Conservation (phyloP, 306 rosid species). For the Macrotyloma uniflorum region DNA sequence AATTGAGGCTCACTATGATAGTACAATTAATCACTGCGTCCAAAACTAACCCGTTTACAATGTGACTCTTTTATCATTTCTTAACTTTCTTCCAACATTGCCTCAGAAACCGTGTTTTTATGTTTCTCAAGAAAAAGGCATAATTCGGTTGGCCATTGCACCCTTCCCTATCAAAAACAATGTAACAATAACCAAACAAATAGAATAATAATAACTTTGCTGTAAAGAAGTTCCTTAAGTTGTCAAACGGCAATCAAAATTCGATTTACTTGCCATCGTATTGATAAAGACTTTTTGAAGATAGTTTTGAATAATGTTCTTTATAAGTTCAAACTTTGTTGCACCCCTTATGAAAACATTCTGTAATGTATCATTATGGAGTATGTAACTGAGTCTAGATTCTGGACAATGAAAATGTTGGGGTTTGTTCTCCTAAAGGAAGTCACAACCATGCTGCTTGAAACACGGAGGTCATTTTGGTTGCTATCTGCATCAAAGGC, state of each 20-base stretch:
- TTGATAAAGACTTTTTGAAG: not conserved
- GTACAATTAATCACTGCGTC: constrained; percentile 11
- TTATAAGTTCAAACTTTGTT: constrained; percentile 28
- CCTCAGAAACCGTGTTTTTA: not conserved
- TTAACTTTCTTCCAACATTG: constrained; percentile 10
- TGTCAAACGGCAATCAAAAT: constrained; percentile 7
- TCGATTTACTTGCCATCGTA: not conserved
- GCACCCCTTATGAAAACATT: constrained; percentile 11
- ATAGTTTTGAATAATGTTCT: not conserved
- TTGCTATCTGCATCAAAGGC: constrained; percentile 31
- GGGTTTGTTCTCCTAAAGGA: constrained; percentile 34
- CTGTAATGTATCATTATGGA: not conserved
- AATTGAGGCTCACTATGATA: constrained; percentile 3
- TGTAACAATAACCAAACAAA: constrained; percentile 15
- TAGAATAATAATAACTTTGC: not conserved
- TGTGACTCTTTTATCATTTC: not conserved
- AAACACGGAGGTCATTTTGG: constrained; percentile 22
- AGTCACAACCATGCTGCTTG: constrained; percentile 35
- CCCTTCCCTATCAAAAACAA: constrained; percentile 7
- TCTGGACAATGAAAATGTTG: constrained; percentile 32
- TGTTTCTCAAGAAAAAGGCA: constrained; percentile 11
- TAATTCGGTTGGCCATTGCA: constrained; percentile 29
- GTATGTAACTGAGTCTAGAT: not conserved
- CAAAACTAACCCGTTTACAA: constrained; percentile 25
- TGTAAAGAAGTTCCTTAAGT: constrained; percentile 27